Conservation (phyloP, 352 stramenopile genomes). For the Pythium plurisporium region DNA sequence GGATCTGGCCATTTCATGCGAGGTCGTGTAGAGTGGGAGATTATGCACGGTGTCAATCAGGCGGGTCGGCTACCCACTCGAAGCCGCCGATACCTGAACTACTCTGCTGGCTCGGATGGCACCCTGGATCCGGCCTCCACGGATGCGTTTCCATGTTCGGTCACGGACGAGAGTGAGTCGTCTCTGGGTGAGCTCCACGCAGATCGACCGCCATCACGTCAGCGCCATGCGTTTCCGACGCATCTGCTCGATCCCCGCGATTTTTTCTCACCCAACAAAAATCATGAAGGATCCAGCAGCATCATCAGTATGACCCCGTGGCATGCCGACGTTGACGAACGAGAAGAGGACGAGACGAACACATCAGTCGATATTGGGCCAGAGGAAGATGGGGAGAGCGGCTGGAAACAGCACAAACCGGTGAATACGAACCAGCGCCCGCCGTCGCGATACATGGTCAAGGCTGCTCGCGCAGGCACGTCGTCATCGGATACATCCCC, state of each 20-base stretch:
- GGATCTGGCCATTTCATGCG: neutral
- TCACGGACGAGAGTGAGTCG: neutral
- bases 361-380: neutral
- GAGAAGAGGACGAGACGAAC: constrained; percentile 16
- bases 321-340: constrained; percentile 15
- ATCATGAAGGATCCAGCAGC: neutral
- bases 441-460: constrained; percentile 76
- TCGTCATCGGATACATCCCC: constrained; percentile 16
- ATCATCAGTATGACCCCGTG: constrained; percentile 25
- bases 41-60: constrained; percentile 6
- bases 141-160: neutral
- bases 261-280: constrained; percentile 22
- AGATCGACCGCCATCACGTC: constrained; percentile 63
- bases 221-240: constrained; percentile 73
- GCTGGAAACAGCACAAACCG: neutral
- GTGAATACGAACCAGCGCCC: constrained; percentile 23
- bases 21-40: constrained; percentile 8
- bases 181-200: neutral
- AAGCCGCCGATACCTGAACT: constrained; percentile 17
- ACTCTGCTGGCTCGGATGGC: constrained; percentile 3
- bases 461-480: constrained; percentile 16
- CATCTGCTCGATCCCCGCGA: constrained; percentile 57
- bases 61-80: constrained; percentile 12
- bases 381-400: neutral
- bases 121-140: neutral